A percentile compares a stretch with the other conserved stretches of the same genome.
Conservation (phyloP, 345 rosid genomes). For the Populus nigra region DNA sequence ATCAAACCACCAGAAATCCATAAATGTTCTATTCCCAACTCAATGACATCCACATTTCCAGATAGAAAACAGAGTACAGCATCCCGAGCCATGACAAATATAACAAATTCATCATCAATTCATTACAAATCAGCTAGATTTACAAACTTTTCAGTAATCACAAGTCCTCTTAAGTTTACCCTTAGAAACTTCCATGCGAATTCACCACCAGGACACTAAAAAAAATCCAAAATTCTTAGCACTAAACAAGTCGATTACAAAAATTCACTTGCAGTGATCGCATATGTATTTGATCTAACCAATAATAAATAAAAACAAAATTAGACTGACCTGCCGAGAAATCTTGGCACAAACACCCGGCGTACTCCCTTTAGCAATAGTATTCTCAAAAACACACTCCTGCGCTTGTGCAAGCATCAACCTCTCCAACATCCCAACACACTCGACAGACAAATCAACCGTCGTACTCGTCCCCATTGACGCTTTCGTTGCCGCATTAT, state of each 20-base stretch:
- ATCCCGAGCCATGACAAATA: background rate
- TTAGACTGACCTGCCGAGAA: constrained; percentile 69
- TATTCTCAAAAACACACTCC: constrained; percentile 93
- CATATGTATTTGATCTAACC: background rate
- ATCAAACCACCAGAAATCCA: background rate
- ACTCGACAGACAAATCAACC: constrained; percentile 80
- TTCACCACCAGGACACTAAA: background rate
- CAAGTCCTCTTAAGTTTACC: background rate
- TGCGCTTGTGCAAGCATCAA: constrained; percentile 97
- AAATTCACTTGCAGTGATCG: background rate
- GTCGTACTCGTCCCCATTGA: constrained; percentile 69
- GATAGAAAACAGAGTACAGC: background rate
- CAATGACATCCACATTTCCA: background rate
- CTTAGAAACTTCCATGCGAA: background rate
- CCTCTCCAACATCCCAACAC: constrained; percentile 89
- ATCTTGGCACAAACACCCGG: constrained; percentile 96
- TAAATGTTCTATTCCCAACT: background rate
- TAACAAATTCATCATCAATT: background rate
- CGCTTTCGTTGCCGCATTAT: constrained; percentile 74
- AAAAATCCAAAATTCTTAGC: background rate
- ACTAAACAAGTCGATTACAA: too few species aligned
- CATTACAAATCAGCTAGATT: background rate
- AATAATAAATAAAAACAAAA: background rate
- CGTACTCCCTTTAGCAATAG: constrained; percentile 93
- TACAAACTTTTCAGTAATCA: background rate